Base-by-base conservation (phyloP, 208 protist species). In the Novymonas esmeraldas region DNA sequence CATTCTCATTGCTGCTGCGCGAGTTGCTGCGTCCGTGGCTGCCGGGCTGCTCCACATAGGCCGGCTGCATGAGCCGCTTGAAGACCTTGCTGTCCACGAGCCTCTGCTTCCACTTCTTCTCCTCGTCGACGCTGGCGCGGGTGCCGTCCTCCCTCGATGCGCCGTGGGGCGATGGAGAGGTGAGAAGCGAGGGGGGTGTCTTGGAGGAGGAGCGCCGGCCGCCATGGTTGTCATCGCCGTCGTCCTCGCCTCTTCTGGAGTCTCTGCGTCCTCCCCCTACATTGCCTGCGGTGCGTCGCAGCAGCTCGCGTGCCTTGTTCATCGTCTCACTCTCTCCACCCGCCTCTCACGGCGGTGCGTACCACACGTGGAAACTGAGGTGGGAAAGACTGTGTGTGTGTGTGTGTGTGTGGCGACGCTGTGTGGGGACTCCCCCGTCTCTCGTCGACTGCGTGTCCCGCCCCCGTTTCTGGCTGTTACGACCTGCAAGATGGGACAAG, bases 81-180 rank as follows among this genome's bases (percentile, higher is more conserved):
- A 73, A 73, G 29, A 76, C 20, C 38, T 80, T 80, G 13, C 9
- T 72, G 26, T 70, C 75, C 1, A 50, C 52, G 5, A 80, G 14
- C 41, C 49, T 71, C 49, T 73, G 56, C 16, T 46, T 49, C 75
- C 68, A 76, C 28, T 70, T 58, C 39, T 70, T 64, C 10, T 54
- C 58, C 2, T 73, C 67, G 3, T 64, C 62, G 48, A 36, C 57
- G 20, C 42, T 42, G 1, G n/a, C 31, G 34, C 31, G 18, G 7
- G 36, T 5, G 7, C 11, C 7, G 36, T 41, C 36, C n/a, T n/a
- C n/a, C n/a, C n/a, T n/a, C n/a, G n/a, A n/a, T n/a, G n/a, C n/a
- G n/a, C n/a, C n/a, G n/a, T n/a, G n/a, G n/a, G n/a, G n/a, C n/a
- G n/a, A n/a, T n/a, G n/a, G n/a, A n/a, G 36, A 41, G 36, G 36